Evolutionary conservation across 169 alveolate species (phyloP).

Genomic region (Babesia bigemina): DNA sequence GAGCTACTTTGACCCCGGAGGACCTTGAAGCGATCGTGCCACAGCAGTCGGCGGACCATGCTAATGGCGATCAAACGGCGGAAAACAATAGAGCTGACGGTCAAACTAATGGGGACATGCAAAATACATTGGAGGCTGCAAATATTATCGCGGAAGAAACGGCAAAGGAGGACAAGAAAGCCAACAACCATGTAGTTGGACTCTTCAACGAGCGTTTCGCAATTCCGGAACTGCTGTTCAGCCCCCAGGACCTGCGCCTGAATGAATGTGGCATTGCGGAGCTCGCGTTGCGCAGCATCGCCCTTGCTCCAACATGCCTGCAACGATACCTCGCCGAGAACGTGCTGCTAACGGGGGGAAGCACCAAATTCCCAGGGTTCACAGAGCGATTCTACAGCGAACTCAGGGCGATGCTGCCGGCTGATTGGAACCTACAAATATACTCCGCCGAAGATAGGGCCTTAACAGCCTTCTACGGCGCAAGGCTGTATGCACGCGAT

Average conservation of each 20-base stretch:
- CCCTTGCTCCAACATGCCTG: slow-evolving; percentile 42
- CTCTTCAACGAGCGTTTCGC: slow-evolving; percentile 59
- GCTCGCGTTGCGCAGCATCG: slow-evolving; percentile 45
- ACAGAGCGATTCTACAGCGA: slow-evolving; percentile 46
- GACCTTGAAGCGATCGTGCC: slow-evolving; percentile 15
- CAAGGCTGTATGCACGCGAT: slow-evolving; percentile 56
- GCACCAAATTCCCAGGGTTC: slow-evolving; percentile 62
- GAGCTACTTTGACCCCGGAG: slow-evolving; percentile 2
- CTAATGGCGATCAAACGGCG: not conserved
- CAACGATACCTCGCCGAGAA: slow-evolving; percentile 58
- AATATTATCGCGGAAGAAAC: not conserved
- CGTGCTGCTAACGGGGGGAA: slow-evolving; percentile 63
- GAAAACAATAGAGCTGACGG: not conserved
- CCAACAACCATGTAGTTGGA: slow-evolving; percentile 17
- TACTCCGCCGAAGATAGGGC: slow-evolving; percentile 40
- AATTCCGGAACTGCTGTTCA: slow-evolving; percentile 57
- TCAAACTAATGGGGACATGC: not conserved
- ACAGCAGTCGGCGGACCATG: not conserved
- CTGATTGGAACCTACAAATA: slow-evolving; percentile 58
- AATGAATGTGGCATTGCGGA: slow-evolving; percentile 71
- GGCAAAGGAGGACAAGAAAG: slow-evolving; percentile 12
- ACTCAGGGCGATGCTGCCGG: slow-evolving; percentile 52
- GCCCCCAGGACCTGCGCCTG: slow-evolving; percentile 60
- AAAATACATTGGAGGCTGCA: not conserved
- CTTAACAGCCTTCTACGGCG: slow-evolving; percentile 66